A percentile compares a stretch with the other conserved stretches of the same genome.
Conservation (phyloP, 2,329 filamentous ascomycete species). For the Raffaelea albimanens region DNA sequence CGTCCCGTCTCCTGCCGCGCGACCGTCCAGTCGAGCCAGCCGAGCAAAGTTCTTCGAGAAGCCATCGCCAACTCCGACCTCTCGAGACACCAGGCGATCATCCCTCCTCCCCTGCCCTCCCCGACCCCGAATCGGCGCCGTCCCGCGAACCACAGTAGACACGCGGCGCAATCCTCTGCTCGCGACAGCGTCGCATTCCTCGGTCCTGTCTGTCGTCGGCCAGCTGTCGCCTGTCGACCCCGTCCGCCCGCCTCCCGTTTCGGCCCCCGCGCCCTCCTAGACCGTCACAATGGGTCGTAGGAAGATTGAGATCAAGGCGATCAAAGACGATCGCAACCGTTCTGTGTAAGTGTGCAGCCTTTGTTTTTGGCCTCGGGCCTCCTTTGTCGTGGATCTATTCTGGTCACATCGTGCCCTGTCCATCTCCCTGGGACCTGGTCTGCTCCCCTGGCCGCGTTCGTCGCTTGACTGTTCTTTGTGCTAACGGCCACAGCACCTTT, state of each 20-base stretch:
- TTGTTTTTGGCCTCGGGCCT: neutral
- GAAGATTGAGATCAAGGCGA: slow-evolving; percentile 99
- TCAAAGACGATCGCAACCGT: slow-evolving; percentile 96
- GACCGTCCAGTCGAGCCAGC: neutral
- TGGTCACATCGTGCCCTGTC: too few relatives aligned
- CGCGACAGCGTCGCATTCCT: too few relatives aligned
- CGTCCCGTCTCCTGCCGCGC: neutral
- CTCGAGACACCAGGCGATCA: too few relatives aligned
- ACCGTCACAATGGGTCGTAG: slow-evolving; percentile 73
- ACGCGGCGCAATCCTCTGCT: too few relatives aligned
- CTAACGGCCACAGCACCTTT: slow-evolving; percentile 60
- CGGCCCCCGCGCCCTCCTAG: neutral
- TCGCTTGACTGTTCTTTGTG: slow-evolving; percentile 4
- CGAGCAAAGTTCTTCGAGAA: too few relatives aligned
- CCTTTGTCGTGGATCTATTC: neutral
- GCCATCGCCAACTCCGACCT: too few relatives aligned
- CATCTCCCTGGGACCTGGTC: too few relatives aligned
- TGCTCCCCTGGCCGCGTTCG: neutral
- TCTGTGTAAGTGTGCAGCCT: slow-evolving; percentile 66
- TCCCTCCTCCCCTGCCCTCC: too few relatives aligned
- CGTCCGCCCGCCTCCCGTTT: neutral
- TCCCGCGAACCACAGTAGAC: too few relatives aligned
- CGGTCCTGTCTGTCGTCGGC: neutral
- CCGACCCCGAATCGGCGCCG: too few relatives aligned
- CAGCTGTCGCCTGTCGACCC: neutral